Base-by-base conservation (phyloP, 116 monocot genomes). In the Zostera marina region DNA sequence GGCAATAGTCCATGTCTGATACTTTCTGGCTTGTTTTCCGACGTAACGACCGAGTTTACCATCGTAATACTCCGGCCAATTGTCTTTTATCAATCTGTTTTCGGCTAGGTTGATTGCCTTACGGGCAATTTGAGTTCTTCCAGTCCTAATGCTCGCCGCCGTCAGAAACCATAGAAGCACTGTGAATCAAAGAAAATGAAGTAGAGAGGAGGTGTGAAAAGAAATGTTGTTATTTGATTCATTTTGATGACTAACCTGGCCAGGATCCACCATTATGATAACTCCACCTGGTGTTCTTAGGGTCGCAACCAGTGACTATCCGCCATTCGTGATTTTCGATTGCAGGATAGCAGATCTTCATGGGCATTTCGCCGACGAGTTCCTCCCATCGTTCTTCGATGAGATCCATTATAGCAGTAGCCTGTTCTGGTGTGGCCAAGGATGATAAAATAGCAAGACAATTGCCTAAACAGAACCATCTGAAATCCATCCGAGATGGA, bases 201-300 rank as follows among this genome's bases (percentile, higher is more conserved):
- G n/a, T n/a, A n/a, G n/a, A n/a, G n/a, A n/a, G n/a, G n/a, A n/a
- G n/a, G n/a, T n/a, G n/a, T n/a, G n/a, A n/a, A n/a, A 41, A 16
- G 25, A 15, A 13, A 32, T 17, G 42, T 41, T 9, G 10, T 17
- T 21, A 43, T 12, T 56, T 20, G 6, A 42, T 59, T 41, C n/a
- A n/a, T n/a, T 39, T 32, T 59, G 22, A 11, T 3, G 5, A n/a
- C 60, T 71, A 44, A 85, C 85, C 85, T 72, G 85, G 85, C 85
- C 85, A 85, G 13, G 85, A 78, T 53, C 85, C 85, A 13, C 81
- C 85, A 52, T 85, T 85, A 56, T 85, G 85, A 51, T 85, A 85
- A 56, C 85, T 85, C 85, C 85, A 85, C 22, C 85, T 72, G 21
- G 85, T 85, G 39, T 85, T 85, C 32, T 85, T 85, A 40, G 85